Conservation (phyloP, 2,329 filamentous ascomycete genomes). For the Emmonsiellopsis sp. region DNA sequence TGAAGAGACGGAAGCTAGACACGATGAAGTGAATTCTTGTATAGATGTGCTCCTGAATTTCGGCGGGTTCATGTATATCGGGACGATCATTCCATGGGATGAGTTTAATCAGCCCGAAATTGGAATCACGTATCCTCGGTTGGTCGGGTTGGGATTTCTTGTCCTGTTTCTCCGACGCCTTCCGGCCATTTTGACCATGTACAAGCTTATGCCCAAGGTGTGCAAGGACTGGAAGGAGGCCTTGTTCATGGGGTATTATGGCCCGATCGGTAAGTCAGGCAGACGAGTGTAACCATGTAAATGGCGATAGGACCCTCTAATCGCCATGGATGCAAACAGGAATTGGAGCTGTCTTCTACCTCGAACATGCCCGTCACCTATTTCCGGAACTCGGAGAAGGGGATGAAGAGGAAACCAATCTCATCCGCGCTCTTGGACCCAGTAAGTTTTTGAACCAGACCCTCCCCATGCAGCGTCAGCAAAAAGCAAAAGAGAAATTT, state of each 20-base stretch:
- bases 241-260: constrained; percentile 51
- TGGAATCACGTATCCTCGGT: constrained; percentile 42
- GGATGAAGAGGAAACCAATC: constrained; percentile 30
- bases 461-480: background rate
- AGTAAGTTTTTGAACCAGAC: constrained; percentile 13
- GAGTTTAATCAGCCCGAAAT: constrained; percentile 46
- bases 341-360: constrained; percentile 37
- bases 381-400: constrained; percentile 34
- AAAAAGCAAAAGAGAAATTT: background rate
- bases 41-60: constrained; percentile 52
- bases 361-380: constrained; percentile 36
- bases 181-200: constrained; percentile 44
- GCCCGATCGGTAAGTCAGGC: constrained; percentile 28
- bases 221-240: constrained; percentile 49
- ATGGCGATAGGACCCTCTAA: background rate
- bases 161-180: constrained; percentile 48
- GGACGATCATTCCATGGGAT: constrained; percentile 46
- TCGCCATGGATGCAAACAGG: constrained; percentile 15
- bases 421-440: constrained; percentile 32
- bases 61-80: constrained; percentile 52
- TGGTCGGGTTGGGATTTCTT: constrained; percentile 44
- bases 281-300: background rate
- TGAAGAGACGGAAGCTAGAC: constrained; percentile 44
- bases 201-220: constrained; percentile 46
- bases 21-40: constrained; percentile 52